These are phyloP conservation scores for Dioscorea dumetorum DNA, from an alignment of 106 monocot genomes.

Conservation along the genomic window DNA sequence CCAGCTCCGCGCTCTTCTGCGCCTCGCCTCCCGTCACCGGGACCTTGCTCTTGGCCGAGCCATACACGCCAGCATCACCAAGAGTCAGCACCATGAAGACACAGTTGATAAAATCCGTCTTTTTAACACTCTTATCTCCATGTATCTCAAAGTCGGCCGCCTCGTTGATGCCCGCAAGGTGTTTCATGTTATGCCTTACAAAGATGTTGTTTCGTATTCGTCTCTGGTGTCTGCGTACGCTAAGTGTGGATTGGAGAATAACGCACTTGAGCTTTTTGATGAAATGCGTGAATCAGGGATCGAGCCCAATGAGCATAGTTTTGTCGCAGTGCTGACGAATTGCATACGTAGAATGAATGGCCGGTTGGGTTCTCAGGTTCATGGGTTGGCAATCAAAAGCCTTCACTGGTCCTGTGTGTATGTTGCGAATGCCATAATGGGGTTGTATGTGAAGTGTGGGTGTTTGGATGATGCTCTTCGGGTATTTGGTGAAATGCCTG, in stretches of 20 bases:
- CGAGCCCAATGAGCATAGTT: conserved; percentile 41
- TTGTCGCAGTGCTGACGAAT: conserved; percentile 51
- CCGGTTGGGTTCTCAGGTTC: conserved; percentile 42
- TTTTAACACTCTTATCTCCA: conserved; percentile 47
- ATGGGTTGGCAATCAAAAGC: conserved; percentile 48
- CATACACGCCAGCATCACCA: conserved; percentile 41
- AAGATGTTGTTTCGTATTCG: conserved; percentile 57
- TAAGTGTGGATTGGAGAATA: conserved; percentile 17
- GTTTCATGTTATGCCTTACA: conserved; percentile 42
- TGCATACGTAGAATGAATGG: conserved; percentile 40
- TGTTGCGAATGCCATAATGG: conserved; percentile 67
- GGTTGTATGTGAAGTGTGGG: conserved; percentile 39
- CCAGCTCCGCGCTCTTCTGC: conserved; percentile 26
- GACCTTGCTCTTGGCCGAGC: conserved; percentile 38
- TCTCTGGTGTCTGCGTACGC: conserved; percentile 59
- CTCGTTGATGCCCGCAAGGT: conserved; percentile 44
- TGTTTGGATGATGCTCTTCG: conserved; percentile 15
- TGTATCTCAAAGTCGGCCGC: conserved; percentile 38
- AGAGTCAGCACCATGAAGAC: conserved; percentile 2
- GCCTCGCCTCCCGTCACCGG: conserved; percentile 30
- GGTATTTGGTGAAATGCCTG: conserved; percentile 46
- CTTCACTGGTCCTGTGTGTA: conserved; percentile 11
- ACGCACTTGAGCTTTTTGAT: conserved; percentile 33
- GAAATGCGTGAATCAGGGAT: conserved; percentile 39
- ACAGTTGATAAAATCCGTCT: conserved; percentile 5